Percentiles rank a stretch among this genome's conserved stretches.
Conservation (phyloP, 305 asterid species). For the Striga hermonthica region DNA sequence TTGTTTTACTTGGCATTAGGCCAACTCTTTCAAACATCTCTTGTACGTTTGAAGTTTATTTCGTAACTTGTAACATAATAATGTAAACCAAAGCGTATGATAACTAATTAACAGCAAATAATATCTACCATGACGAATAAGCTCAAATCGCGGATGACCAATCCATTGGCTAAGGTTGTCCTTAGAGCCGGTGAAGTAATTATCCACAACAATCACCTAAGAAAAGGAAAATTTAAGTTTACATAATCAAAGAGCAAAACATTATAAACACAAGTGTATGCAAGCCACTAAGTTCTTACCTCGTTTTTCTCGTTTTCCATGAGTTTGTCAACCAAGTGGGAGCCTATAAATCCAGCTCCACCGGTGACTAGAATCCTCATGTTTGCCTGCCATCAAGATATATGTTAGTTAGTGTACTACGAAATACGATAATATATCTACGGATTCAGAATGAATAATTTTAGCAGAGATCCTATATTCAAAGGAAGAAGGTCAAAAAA, state of each 20-base stretch:
- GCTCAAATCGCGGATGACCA: slow-evolving; percentile 98
- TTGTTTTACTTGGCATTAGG: too few species aligned
- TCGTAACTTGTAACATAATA: not conserved
- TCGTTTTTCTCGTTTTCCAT: slow-evolving; percentile 83
- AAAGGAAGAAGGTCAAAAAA: not conserved
- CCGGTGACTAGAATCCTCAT: slow-evolving; percentile 84
- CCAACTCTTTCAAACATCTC: not conserved
- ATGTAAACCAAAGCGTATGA: not conserved
- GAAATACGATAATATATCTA: too few species aligned
- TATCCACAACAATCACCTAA: slow-evolving; percentile 90
- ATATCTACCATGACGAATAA: slow-evolving; percentile 81
- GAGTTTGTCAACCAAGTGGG: slow-evolving; percentile 76
- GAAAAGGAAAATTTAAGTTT: slow-evolving; percentile 1
- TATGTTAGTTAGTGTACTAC: too few species aligned
- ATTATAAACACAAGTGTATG: not conserved
- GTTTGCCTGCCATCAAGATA: slow-evolving; percentile 54
- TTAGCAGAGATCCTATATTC: too few species aligned
- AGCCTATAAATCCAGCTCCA: slow-evolving; percentile 88
- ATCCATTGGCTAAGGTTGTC: slow-evolving; percentile 91
- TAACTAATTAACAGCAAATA: slow-evolving; percentile 25
- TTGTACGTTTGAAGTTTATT: not conserved
- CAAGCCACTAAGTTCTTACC: slow-evolving; percentile 34
- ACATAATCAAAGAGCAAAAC: not conserved
- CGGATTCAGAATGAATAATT: too few species aligned
- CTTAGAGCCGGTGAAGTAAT: slow-evolving; percentile 91